Conservation (phyloP, 176 grass and related monocot genomes). For the Oryza australiensis region DNA sequence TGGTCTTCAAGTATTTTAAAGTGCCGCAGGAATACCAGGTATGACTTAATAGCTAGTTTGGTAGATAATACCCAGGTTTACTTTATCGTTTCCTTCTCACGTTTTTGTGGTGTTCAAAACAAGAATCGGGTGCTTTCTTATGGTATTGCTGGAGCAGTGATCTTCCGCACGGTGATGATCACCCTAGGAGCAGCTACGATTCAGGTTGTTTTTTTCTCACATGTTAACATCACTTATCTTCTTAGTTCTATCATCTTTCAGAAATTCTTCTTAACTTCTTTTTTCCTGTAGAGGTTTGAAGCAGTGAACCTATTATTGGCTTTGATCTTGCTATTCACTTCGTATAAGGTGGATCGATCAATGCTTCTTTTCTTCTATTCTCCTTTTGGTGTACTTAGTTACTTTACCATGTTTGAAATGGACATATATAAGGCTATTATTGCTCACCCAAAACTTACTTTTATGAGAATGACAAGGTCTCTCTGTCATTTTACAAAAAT, state of each 20-base stretch:
- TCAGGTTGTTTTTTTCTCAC: constrained; percentile 58
- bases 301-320: constrained; percentile 87
- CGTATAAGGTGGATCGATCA: constrained; percentile 69
- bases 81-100: constrained; percentile 32
- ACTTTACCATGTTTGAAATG: constrained; percentile 6
- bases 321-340: constrained; percentile 81
- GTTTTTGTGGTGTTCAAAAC: constrained; percentile 37
- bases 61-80: constrained; percentile 20
- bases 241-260: constrained; percentile 1
- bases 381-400: background rate
- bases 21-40: constrained; percentile 86
- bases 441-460: constrained; percentile 22
- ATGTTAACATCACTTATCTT: constrained; percentile 13
- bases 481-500: background rate
- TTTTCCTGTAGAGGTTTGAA: constrained; percentile 87
- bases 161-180: constrained; percentile 87
- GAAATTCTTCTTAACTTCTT: constrained; percentile 22
- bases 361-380: constrained; percentile 24
- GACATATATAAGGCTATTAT: constrained; percentile 2
- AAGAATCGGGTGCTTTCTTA: constrained; percentile 92
- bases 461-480: constrained; percentile 20
- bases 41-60: constrained; percentile 24
- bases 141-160: constrained; percentile 93
- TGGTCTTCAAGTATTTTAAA: constrained; percentile 95
- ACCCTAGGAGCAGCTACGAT: constrained; percentile 75